These are phyloP conservation scores for Escallonia herrerae DNA, from an alignment of 129 eudicot genomes.

Conservation along the genomic window DNA sequence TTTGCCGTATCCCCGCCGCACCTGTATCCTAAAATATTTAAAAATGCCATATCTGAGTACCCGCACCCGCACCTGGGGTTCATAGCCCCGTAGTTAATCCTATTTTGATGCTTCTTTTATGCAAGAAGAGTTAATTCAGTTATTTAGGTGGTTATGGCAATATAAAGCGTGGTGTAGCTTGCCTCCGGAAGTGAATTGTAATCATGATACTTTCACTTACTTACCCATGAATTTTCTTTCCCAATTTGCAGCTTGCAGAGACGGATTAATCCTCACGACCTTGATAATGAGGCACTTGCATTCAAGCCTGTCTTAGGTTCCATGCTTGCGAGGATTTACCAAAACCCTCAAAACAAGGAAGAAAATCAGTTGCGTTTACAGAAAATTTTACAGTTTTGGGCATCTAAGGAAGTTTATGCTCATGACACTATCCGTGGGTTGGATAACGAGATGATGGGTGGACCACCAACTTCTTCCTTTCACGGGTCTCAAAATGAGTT, in stretches of 20 bases:
- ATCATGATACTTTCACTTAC: slow-evolving; percentile 2
- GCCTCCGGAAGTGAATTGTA: neutral
- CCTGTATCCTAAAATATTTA: too few relatives aligned
- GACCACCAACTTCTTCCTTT: slow-evolving; percentile 39
- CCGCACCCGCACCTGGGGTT: too few relatives aligned
- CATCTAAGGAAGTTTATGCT: slow-evolving; percentile 93
- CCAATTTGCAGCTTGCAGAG: slow-evolving; percentile 84
- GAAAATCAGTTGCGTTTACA: slow-evolving; percentile 94
- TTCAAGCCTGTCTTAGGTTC: slow-evolving; percentile 92
- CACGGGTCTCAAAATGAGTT: slow-evolving; percentile 37
- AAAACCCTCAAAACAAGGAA: slow-evolving; percentile 84
- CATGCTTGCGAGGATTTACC: slow-evolving; percentile 87
- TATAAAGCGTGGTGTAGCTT: neutral
- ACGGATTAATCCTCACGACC: slow-evolving; percentile 71
- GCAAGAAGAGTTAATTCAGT: neutral
- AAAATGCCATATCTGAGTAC: too few relatives aligned
- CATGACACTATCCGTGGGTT: slow-evolving; percentile 72
- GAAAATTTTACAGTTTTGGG: slow-evolving; percentile 96
- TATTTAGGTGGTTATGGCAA: neutral
- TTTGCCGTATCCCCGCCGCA: too few relatives aligned
- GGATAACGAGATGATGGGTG: slow-evolving; percentile 84
- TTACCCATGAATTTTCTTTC: slow-evolving; percentile 13
- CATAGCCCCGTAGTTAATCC: too few relatives aligned
- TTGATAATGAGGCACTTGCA: slow-evolving; percentile 96
- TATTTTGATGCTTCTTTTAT: neutral